These are phyloP conservation scores for Capsicum rhomboideum DNA, from an alignment of 257 asterid species.

Conservation along the genomic window DNA sequence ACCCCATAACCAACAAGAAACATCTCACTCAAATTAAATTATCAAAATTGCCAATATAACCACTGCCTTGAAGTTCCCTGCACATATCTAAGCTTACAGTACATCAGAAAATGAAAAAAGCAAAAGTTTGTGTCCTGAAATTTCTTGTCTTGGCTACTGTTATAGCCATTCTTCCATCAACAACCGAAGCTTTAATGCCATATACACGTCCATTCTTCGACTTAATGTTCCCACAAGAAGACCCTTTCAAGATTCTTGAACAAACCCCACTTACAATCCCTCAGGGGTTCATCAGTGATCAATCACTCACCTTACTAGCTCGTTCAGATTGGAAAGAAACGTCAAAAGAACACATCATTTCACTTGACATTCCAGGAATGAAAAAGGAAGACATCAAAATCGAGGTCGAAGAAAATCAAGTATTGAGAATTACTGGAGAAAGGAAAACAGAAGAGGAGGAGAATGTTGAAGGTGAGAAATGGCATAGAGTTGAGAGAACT, in stretches of 20 bases:
- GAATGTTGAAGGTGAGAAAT: conserved; percentile 55
- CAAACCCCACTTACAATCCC: conserved; percentile 26
- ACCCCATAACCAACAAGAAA: neutral
- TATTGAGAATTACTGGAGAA: conserved; percentile 61
- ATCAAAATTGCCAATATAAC: too few relatives aligned
- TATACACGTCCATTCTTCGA: conserved; percentile 16
- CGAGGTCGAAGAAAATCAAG: conserved; percentile 54
- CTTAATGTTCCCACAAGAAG: conserved; percentile 16
- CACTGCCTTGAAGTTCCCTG: too few relatives aligned
- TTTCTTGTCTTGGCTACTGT: neutral
- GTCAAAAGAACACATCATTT: conserved; percentile 39
- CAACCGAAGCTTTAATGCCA: conserved; percentile 17
- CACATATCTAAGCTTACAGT: too few relatives aligned
- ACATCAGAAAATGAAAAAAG: neutral
- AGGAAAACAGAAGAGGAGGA: conserved; percentile 59
- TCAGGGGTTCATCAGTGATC: conserved; percentile 3
- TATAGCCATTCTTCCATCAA: neutral
- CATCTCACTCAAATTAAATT: neutral
- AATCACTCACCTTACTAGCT: conserved; percentile 24
- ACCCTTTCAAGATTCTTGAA: conserved; percentile 33
- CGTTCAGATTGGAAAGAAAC: conserved; percentile 88
- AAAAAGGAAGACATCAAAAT: conserved; percentile 54
- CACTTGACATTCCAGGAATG: conserved; percentile 70
- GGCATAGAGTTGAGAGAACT: conserved; percentile 79
- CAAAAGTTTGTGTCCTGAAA: neutral